Conservation (phyloP, 2,329 filamentous ascomycete species). For the Aspergillus chevalieri region DNA sequence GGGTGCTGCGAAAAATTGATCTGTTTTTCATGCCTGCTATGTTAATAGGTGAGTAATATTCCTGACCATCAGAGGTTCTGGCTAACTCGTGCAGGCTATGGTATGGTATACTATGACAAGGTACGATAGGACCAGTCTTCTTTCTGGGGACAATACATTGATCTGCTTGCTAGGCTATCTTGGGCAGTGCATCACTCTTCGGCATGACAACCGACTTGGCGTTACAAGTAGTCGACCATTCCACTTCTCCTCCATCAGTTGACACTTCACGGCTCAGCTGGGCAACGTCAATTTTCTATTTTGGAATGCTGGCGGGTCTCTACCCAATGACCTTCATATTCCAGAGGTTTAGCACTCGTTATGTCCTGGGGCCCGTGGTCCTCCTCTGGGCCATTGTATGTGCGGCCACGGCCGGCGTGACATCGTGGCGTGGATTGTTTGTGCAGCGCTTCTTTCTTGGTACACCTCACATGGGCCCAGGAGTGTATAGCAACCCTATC, state of each 20-base stretch:
- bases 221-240: slow-evolving; percentile 50
- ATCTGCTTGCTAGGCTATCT: slow-evolving; percentile 51
- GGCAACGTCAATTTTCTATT: slow-evolving; percentile 76
- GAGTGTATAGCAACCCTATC: neutral
- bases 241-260: slow-evolving; percentile 49
- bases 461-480: slow-evolving; percentile 5
- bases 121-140: slow-evolving; percentile 23
- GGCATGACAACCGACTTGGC: slow-evolving; percentile 66
- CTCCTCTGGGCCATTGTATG: slow-evolving; percentile 62
- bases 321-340: slow-evolving; percentile 68
- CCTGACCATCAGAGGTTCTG: neutral
- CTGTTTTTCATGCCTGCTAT: slow-evolving; percentile 62
- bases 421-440: slow-evolving; percentile 57
- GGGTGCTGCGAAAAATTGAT: slow-evolving; percentile 62
- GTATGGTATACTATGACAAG: slow-evolving; percentile 66
- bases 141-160: neutral
- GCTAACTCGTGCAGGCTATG: slow-evolving; percentile 40
- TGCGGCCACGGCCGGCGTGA: slow-evolving; percentile 63
- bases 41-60: slow-evolving; percentile 43
- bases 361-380: slow-evolving; percentile 51
- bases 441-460: slow-evolving; percentile 59
- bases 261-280: slow-evolving; percentile 65
- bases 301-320: slow-evolving; percentile 67
- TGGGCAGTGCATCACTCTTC: slow-evolving; percentile 66
- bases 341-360: slow-evolving; percentile 61